These are phyloP conservation scores for Musa acuminata DNA, from an alignment of 176 grass and related monocot genomes.

Conservation along the genomic window DNA sequence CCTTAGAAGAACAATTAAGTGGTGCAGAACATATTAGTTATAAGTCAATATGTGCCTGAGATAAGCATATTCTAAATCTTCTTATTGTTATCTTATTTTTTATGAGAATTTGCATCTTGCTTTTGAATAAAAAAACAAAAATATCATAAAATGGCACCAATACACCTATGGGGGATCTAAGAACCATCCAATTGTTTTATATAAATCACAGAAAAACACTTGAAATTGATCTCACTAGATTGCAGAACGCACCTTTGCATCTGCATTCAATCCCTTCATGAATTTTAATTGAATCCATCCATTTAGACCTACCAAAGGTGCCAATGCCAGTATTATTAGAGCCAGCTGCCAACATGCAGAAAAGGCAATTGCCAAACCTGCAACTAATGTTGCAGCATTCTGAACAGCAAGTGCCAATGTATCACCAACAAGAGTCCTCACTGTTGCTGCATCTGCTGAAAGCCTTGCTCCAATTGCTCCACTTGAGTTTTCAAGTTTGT, in stretches of 20 bases:
- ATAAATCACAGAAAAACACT: not conserved
- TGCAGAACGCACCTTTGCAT: slow-evolving; percentile 6
- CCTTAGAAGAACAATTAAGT: not conserved
- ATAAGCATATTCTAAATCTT: not conserved
- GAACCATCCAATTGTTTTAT: too few species aligned
- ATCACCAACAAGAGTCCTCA: slow-evolving; percentile 16
- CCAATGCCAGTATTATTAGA: slow-evolving; percentile 8
- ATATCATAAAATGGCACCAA: too few species aligned
- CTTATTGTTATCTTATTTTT: too few species aligned
- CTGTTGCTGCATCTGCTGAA: slow-evolving; percentile 5
- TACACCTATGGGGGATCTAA: too few species aligned
- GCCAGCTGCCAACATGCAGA: slow-evolving; percentile 17
- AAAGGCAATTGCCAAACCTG: slow-evolving; percentile 10
- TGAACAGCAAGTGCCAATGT: slow-evolving; percentile 2
- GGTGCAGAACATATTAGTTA: not conserved
- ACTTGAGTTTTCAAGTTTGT: slow-evolving; percentile 10
- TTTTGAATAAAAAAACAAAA: too few species aligned
- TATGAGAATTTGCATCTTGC: too few species aligned
- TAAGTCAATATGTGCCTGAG: not conserved
- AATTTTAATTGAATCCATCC: slow-evolving; percentile 19
- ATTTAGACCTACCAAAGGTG: slow-evolving; percentile 6
- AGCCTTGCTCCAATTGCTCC: slow-evolving; percentile 20
- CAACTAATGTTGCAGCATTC: slow-evolving; percentile 13
- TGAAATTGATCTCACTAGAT: not conserved
- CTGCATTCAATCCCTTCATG: slow-evolving; percentile 13